Evolutionary conservation across 805 yeast genomes (phyloP), one percentile per base, ranked within the genome.

Genomic region (Zygosaccharomyces bailii): DNA sequence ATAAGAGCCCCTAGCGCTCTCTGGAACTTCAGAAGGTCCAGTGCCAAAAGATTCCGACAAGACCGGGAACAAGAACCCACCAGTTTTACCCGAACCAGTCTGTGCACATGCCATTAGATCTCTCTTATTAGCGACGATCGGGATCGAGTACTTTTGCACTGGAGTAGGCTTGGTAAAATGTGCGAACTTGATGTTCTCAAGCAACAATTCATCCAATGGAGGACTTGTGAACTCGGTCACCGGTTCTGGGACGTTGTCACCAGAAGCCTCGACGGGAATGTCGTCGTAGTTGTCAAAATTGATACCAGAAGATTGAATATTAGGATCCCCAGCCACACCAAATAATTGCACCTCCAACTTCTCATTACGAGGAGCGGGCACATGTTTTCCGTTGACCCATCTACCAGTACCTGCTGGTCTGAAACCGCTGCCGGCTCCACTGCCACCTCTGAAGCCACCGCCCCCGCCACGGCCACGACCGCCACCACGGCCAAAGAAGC

Each of bases 11-110:
- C 50, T 47, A 31, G 55, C 55, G 20, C 51, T 51, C 47, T 69
- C 75, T 42, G 79, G 75, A 34, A 68, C 63, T 47, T 78, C 74
- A 47, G 86, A 76, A 45, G 99, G 99, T 43, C 99, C 99, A 59
- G 75, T 79, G 67, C 79, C 73, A 73, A 84, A 93, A 50, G 95
- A 86, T 73, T 89, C 89, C 39, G 96, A 85, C 59, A 93, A 77
- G 44, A 93, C 96, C 53, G 99, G 99, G 86, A 93, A 93, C 66
- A 93, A 75, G 79, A 93, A 93, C 56, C 99, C 99, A 78, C 98
- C 99, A 65, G 99, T 93, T 75, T 93, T 93, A 80, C 99, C 99
- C 48, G 98, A 90, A 84, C 96, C 96, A 57, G 96, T 87, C 75
- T 88, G 96, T 48, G 96, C 96, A 79, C 96, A 88, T 29, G 96